Evolutionary conservation across 2,329 filamentous ascomycete species (phyloP).

Genomic region (Diplodia corticola): DNA sequence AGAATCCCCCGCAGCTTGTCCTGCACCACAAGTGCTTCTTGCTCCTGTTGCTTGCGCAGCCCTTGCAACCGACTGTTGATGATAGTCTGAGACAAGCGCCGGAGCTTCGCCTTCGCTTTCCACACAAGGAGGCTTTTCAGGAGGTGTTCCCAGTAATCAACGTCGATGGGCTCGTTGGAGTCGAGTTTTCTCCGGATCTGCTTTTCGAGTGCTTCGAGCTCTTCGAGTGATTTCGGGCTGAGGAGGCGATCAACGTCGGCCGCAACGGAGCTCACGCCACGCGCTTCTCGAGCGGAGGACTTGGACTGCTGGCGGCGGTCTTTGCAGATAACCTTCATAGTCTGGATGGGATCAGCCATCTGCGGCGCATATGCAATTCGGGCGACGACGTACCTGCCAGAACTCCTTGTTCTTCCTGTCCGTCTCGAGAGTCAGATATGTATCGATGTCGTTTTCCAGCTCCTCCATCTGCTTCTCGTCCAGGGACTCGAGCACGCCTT

Average conservation of each 20-base stretch:
- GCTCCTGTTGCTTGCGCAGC: slow-evolving; percentile 66
- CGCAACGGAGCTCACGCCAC: slow-evolving; percentile 78
- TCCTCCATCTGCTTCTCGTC: slow-evolving; percentile 67
- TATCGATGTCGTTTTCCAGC: slow-evolving; percentile 78
- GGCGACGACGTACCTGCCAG: slow-evolving; percentile 64
- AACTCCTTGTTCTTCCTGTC: slow-evolving; percentile 79
- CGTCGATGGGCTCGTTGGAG: slow-evolving; percentile 89
- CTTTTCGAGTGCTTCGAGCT: slow-evolving; percentile 81
- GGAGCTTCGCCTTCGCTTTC: slow-evolving; percentile 86
- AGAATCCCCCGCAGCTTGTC: slow-evolving; percentile 45
- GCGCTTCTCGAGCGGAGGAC: slow-evolving; percentile 62
- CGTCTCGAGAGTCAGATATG: slow-evolving; percentile 77
- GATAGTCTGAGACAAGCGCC: slow-evolving; percentile 74
- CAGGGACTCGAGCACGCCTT: slow-evolving; percentile 75
- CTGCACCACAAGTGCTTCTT: slow-evolving; percentile 61
- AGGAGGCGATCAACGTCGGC: slow-evolving; percentile 87
- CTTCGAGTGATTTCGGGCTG: slow-evolving; percentile 78
- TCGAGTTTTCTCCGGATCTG: slow-evolving; percentile 85
- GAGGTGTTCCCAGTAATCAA: slow-evolving; percentile 96
- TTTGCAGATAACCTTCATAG: slow-evolving; percentile 79
- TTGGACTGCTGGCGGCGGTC: slow-evolving; percentile 70
- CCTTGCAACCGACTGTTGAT: slow-evolving; percentile 67
- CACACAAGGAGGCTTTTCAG: slow-evolving; percentile 81
- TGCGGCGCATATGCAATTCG: not conserved
- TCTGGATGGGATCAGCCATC: slow-evolving; percentile 47